phyloP scores from a whole-genome alignment of 257 asterid genomes.

The Lavandula angustifolia region DNA sequence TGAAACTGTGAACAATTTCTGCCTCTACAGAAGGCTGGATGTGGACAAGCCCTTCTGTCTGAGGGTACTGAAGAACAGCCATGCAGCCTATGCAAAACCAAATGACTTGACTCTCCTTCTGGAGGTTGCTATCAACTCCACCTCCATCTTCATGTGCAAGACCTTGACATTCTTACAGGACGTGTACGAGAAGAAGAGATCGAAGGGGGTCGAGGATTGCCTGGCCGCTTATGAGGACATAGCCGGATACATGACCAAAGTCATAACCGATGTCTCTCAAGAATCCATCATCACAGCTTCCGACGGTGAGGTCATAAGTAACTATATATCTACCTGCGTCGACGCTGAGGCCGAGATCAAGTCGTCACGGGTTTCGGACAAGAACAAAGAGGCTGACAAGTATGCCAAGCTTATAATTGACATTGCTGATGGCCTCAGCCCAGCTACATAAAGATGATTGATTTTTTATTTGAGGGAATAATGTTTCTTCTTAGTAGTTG shows the following conservation, averaged over 20 bases:
- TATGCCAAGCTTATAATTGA: conserved; percentile 25
- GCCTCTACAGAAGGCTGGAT: conserved; percentile 32
- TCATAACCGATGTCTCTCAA: conserved; percentile 32
- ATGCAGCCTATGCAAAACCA: conserved; percentile 18
- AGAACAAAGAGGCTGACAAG: conserved; percentile 31
- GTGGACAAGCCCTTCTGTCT: conserved; percentile 39
- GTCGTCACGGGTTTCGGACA: conserved; percentile 12
- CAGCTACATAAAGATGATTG: no score
- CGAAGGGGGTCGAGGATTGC: conserved; percentile 14
- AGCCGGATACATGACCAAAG: conserved; percentile 30
- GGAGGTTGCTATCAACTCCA: conserved; percentile 35
- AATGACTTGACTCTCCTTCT: conserved; percentile 32
- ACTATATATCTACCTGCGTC: conserved; percentile 18
- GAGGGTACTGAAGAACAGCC: conserved; percentile 31
- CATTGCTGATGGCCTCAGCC: conserved; percentile 31
- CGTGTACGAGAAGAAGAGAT: not conserved
- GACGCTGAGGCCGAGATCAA: conserved; percentile 7
- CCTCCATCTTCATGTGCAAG: conserved; percentile 25
- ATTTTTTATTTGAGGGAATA: not conserved
- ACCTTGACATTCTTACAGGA: conserved; percentile 23
- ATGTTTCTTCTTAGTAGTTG: not conserved
- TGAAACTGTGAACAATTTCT: conserved; percentile 34
- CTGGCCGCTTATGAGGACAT: conserved; percentile 32
- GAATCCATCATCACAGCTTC: conserved; percentile 30
- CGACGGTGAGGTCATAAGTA: conserved; percentile 32